Conservation (phyloP, 1,139 yeast genomes). For the Pichia sp. region DNA sequence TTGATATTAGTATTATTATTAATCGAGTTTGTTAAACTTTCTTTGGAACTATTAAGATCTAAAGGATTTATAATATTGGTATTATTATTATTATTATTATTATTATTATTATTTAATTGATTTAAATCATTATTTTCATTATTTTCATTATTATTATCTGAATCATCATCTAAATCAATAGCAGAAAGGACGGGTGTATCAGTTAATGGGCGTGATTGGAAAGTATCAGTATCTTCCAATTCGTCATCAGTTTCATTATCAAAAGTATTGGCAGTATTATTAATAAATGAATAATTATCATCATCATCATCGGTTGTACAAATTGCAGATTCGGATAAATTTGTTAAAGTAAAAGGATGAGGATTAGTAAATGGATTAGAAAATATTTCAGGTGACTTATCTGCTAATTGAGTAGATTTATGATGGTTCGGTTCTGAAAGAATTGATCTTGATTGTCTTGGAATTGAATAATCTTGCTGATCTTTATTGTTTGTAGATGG, state of each 20-base stretch:
- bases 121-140: too few species aligned
- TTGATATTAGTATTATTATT: not conserved
- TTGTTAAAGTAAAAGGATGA: slow-evolving; percentile 1
- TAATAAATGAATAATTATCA: slow-evolving; percentile 4
- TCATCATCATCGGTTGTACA: slow-evolving; percentile 25
- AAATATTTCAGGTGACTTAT: not conserved
- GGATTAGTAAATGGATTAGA: slow-evolving; percentile 1
- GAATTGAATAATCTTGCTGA: not conserved
- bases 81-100: too few species aligned
- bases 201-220: slow-evolving; percentile 8
- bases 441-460: not conserved
- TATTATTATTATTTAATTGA: too few species aligned
- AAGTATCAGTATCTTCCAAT: not conserved
- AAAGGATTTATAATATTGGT: not conserved
- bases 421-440: too few species aligned
- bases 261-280: not conserved
- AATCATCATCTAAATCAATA: not conserved
- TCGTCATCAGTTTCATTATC: slow-evolving; percentile 26
- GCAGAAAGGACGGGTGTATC: slow-evolving; percentile 9
- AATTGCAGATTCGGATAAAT: slow-evolving; percentile 21
- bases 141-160: not conserved
- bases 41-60: not conserved
- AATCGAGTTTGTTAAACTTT: not conserved
- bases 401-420: too few species aligned
- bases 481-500: not conserved